Conservation (phyloP, 768 basidiomycete genomes). For the Mycena galericulata region DNA sequence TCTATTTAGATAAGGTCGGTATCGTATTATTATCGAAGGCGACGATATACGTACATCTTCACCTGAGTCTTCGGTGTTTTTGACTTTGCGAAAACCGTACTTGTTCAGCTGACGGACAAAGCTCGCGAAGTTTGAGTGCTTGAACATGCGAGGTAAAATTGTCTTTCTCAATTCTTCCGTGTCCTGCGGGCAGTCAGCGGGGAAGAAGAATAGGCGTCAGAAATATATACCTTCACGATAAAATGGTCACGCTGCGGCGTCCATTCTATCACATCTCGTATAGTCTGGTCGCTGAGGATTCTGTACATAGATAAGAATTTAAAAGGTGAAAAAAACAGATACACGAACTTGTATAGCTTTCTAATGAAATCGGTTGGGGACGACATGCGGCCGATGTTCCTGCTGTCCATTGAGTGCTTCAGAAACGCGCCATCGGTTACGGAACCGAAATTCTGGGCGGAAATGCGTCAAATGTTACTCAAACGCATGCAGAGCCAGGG, state of each 20-base stretch:
- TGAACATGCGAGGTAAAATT: constrained; percentile 91
- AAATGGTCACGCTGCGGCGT: constrained; percentile 87
- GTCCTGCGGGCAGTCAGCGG: constrained; percentile 52
- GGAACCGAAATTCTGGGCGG: no score
- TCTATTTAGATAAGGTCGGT: constrained; percentile 43
- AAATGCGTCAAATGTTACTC: no score
- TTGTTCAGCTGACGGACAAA: constrained; percentile 96
- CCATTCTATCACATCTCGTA: constrained; percentile 84
- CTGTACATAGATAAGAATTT: constrained; percentile 49
- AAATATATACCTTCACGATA: constrained; percentile 79
- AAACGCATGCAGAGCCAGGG: no score
- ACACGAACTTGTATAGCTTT: constrained; percentile 86
- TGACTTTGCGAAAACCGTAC: constrained; percentile 97
- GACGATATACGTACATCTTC: constrained; percentile 33
- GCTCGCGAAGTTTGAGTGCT: constrained; percentile 92
- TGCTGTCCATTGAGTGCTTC: no score
- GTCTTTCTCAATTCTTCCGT: constrained; percentile 96
- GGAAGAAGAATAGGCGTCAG: not conserved
- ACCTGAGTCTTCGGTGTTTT: constrained; percentile 67
- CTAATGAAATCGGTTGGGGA: constrained; percentile 89
- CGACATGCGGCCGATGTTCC: no score
- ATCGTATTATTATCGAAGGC: no score
- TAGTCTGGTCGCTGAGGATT: constrained; percentile 87
- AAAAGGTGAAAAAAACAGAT: not conserved
- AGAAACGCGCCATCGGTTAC: no score